Percentiles rank a stretch among this genome's conserved stretches.
phyloP scores from a whole-genome alignment of 2,329 filamentous ascomycete species.

The Cryphonectria parasitica region DNA sequence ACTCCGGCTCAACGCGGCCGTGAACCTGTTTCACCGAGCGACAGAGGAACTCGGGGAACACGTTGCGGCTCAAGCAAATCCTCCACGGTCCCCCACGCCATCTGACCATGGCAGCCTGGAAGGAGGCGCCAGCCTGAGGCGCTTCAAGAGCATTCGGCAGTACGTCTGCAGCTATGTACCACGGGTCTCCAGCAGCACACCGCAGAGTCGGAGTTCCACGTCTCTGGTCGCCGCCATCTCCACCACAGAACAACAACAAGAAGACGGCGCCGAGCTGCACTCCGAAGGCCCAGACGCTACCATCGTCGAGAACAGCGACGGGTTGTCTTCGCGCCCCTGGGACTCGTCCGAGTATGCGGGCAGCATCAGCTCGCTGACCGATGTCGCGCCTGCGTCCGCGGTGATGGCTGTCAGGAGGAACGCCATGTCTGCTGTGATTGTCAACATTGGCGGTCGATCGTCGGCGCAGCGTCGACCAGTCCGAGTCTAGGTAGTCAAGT shows the following conservation, averaged over 20 bases:
- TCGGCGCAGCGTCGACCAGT: not conserved
- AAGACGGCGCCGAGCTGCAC: not conserved
- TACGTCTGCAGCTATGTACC: not conserved
- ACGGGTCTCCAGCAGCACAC: not conserved
- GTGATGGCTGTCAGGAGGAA: not conserved
- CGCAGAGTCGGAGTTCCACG: not conserved
- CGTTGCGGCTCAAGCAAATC: not conserved
- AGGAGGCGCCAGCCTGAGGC: not conserved
- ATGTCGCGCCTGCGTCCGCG: not conserved
- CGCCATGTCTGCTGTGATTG: not conserved
- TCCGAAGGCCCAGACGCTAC: not conserved
- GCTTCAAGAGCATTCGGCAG: not conserved
- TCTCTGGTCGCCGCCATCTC: not conserved
- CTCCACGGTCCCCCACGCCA: not conserved
- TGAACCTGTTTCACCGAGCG: conserved; percentile 1
- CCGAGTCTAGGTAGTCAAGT: not conserved
- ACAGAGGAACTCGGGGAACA: not conserved
- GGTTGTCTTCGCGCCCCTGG: not conserved
- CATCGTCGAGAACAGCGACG: not conserved
- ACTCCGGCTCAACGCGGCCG: not conserved
- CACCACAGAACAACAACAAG: not conserved
- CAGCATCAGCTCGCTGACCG: not conserved
- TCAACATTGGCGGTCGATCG: not conserved
- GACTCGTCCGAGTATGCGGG: not conserved
- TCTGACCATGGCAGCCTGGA: not conserved